Percentiles rank a stretch among this genome's conserved stretches.
phyloP scores from a whole-genome alignment of 2,329 filamentous ascomycete species.

The Paecilomyces formosus region DNA sequence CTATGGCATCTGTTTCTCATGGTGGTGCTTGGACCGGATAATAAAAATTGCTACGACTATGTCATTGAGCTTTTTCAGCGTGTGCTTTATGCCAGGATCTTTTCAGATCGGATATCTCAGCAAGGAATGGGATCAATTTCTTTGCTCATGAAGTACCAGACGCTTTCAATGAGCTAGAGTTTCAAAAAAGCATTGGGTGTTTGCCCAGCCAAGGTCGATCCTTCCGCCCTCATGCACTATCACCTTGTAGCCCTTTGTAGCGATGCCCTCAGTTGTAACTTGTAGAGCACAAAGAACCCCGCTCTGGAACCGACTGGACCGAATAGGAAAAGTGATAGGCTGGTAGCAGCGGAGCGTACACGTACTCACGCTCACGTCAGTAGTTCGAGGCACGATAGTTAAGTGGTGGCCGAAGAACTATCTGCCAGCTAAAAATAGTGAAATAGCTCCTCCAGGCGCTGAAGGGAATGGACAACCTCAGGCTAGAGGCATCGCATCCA shows the following conservation, averaged over 20 bases:
- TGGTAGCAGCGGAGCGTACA: background rate
- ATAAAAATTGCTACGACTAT: slow-evolving; percentile 12
- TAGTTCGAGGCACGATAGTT: background rate
- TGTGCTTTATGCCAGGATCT: slow-evolving; percentile 30
- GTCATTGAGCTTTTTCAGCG: slow-evolving; percentile 19
- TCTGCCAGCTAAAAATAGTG: background rate
- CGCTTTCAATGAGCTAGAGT: slow-evolving; percentile 9
- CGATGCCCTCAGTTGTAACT: background rate
- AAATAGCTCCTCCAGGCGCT: background rate
- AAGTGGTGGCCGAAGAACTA: too few relatives aligned
- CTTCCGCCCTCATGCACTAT: background rate
- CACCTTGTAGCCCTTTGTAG: too few relatives aligned
- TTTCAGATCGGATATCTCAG: slow-evolving; percentile 23
- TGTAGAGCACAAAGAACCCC: background rate
- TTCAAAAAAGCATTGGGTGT: slow-evolving; percentile 8
- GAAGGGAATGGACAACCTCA: background rate
- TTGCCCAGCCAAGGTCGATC: background rate
- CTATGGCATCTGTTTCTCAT: slow-evolving; percentile 20
- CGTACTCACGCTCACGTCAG: background rate
- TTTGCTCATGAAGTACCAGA: slow-evolving; percentile 17
- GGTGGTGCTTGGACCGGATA: slow-evolving; percentile 24
- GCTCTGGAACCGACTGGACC: background rate
- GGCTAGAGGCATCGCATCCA: background rate
- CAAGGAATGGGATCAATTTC: slow-evolving; percentile 26
- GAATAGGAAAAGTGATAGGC: background rate